Percentiles rank a stretch among this genome's conserved stretches.
Evolutionary conservation across 1,284 basidiomycete genomes (phyloP).

Genomic region (Puccinia horiana): DNA sequence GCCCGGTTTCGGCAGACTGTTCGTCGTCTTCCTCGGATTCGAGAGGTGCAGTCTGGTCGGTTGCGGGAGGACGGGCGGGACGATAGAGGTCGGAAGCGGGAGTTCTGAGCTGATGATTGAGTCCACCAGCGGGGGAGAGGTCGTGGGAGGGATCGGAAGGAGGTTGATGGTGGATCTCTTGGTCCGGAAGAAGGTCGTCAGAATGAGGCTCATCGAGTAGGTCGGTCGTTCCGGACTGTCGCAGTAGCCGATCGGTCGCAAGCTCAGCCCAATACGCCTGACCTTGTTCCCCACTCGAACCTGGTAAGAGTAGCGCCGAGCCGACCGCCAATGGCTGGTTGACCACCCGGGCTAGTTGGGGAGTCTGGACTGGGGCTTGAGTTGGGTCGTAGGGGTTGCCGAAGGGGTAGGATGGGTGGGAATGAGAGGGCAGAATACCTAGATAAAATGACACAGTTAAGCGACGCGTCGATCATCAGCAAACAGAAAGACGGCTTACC

Average conservation of each 20-base stretch:
- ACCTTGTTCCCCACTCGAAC: background rate
- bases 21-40: background rate
- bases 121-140: background rate
- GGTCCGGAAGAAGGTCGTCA: slow-evolving; percentile 6
- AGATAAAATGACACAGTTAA: background rate
- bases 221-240: background rate
- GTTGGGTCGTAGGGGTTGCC: slow-evolving; percentile 38
- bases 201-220: background rate
- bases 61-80: background rate
- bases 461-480: background rate
- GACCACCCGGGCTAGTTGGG: background rate
- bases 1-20: background rate
- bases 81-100: background rate
- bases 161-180: background rate
- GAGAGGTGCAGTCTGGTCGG: background rate
- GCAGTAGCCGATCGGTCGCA: slow-evolving; percentile 14
- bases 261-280: slow-evolving; percentile 30
- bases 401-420: slow-evolving; percentile 39
- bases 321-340: slow-evolving; percentile 27
- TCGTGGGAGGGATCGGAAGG: background rate
- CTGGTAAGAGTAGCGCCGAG: background rate
- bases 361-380: background rate
- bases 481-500: background rate
- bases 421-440: slow-evolving; percentile 34
- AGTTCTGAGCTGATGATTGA: background rate